phyloP scores from a whole-genome alignment of 2,329 filamentous ascomycete genomes.

The Scedosporium boydii region DNA sequence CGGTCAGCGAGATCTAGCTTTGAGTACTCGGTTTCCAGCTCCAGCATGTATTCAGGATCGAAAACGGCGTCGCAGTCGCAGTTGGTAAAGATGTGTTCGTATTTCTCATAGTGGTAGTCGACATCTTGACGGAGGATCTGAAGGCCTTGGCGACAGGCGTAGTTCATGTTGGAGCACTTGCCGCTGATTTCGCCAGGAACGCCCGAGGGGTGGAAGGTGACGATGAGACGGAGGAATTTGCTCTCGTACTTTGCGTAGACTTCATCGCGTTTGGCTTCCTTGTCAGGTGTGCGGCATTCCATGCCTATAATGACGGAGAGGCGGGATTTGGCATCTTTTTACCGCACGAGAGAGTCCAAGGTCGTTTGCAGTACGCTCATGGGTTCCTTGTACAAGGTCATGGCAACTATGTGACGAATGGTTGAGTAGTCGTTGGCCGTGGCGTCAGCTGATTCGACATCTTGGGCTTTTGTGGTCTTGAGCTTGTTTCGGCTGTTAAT shows the following conservation, averaged over 20 bases:
- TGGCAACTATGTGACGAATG: conserved; percentile 6
- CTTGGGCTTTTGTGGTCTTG: background rate
- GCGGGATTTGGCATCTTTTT: conserved; percentile 4
- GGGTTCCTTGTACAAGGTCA: conserved; percentile 8
- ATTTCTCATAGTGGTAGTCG: conserved; percentile 12
- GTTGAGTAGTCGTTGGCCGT: conserved; percentile 3
- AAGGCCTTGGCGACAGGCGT: conserved; percentile 7
- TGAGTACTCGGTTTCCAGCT: conserved; percentile 7
- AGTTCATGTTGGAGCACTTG: conserved; percentile 8
- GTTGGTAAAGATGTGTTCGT: conserved; percentile 16
- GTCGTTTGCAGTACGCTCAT: conserved; percentile 6
- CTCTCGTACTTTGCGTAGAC: conserved; percentile 2
- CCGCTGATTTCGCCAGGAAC: conserved; percentile 3
- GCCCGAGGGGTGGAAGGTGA: conserved; percentile 6
- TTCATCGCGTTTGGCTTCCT: conserved; percentile 6
- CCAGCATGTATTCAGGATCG: conserved; percentile 14
- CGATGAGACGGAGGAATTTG: conserved; percentile 6
- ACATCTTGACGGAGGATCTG: conserved; percentile 8
- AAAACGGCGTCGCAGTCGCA: conserved; percentile 16
- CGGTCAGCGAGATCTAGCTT: conserved; percentile 9
- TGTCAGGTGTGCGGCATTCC: conserved; percentile 5
- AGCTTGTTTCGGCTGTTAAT: conserved; percentile 6
- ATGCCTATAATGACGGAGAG: conserved; percentile 6
- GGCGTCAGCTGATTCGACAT: conserved; percentile 1
- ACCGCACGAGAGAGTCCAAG: conserved; percentile 5